Percentiles rank a stretch among this genome's conserved stretches.
Conservation (phyloP, 257 asterid species). For the Ocimum tenuiflorum region DNA sequence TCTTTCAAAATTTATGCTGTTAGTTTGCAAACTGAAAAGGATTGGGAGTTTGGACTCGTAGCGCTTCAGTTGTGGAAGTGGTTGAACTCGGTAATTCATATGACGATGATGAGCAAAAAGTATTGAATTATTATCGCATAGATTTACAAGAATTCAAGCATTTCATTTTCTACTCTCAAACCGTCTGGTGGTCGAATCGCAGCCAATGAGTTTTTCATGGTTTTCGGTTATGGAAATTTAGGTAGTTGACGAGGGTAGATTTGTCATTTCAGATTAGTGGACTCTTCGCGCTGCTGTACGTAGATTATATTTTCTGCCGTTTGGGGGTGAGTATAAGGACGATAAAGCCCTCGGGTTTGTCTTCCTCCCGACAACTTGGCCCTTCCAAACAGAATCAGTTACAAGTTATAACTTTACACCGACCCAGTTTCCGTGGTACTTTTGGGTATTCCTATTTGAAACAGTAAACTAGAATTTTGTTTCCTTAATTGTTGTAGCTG, state of each 20-base stretch:
- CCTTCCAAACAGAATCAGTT: slow-evolving; percentile 21
- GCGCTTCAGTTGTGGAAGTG: slow-evolving; percentile 4
- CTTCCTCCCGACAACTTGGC: slow-evolving; percentile 11
- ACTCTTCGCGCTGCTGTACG: slow-evolving; percentile 17
- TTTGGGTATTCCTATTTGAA: neutral
- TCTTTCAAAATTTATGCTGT: too few species aligned
- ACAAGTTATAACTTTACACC: slow-evolving; percentile 12
- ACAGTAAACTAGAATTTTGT: neutral
- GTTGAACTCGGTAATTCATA: neutral
- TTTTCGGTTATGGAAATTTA: slow-evolving; percentile 21
- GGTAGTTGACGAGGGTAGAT: slow-evolving; percentile 28
- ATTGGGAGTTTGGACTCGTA: neutral
- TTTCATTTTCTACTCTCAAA: neutral
- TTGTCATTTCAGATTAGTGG: slow-evolving; percentile 24
- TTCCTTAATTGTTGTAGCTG: neutral
- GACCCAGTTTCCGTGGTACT: neutral
- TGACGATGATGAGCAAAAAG: neutral
- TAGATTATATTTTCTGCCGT: slow-evolving; percentile 15
- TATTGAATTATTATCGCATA: neutral
- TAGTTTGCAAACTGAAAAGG: too few species aligned
- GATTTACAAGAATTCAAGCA: slow-evolving; percentile 13
- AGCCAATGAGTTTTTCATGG: neutral
- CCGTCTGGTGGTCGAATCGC: slow-evolving; percentile 15
- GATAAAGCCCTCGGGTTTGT: slow-evolving; percentile 23
- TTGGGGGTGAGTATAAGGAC: slow-evolving; percentile 27